These are phyloP conservation scores for Pythium myriotylum DNA, from an alignment of 352 stramenopile species.

Conservation along the genomic window DNA sequence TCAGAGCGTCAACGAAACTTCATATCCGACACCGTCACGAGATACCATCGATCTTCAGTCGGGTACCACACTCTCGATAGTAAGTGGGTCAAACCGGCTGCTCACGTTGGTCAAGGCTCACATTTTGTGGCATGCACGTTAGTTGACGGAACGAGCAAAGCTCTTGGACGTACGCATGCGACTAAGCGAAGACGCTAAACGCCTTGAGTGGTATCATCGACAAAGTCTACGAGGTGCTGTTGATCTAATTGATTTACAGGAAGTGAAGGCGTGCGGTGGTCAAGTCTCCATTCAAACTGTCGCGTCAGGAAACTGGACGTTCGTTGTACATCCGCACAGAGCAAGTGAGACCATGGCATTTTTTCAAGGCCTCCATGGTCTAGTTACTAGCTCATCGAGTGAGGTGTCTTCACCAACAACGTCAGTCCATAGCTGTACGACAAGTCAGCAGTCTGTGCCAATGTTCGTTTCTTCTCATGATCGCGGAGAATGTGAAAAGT, in stretches of 20 bases:
- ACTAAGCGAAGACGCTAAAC: conserved; percentile 8
- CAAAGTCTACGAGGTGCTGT: conserved; percentile 12
- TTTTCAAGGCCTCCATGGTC: conserved; percentile 23
- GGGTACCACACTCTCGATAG: conserved; percentile 9
- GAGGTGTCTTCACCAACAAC: conserved; percentile 8
- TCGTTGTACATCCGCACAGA: conserved; percentile 9
- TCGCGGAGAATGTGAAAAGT: conserved; percentile 2
- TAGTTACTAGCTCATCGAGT: conserved; percentile 1
- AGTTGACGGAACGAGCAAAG: conserved; percentile 8
- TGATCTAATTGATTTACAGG: conserved; percentile 4
- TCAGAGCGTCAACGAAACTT: conserved; percentile 3
- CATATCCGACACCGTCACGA: neutral
- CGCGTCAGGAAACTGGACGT: neutral
- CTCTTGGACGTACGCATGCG: conserved; percentile 13
- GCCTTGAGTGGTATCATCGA: conserved; percentile 16
- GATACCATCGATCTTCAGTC: conserved; percentile 4
- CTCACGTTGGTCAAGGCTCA: no score
- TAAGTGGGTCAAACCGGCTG: neutral
- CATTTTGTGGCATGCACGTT: neutral
- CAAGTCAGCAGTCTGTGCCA: neutral
- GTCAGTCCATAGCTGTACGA: neutral
- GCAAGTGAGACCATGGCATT: conserved; percentile 19
- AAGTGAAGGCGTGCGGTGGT: conserved; percentile 17
- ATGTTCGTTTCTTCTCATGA: no score
- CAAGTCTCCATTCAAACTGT: conserved; percentile 21